Base-by-base conservation (phyloP, 352 stramenopile species). In the Globisporangium uncinulatum region DNA sequence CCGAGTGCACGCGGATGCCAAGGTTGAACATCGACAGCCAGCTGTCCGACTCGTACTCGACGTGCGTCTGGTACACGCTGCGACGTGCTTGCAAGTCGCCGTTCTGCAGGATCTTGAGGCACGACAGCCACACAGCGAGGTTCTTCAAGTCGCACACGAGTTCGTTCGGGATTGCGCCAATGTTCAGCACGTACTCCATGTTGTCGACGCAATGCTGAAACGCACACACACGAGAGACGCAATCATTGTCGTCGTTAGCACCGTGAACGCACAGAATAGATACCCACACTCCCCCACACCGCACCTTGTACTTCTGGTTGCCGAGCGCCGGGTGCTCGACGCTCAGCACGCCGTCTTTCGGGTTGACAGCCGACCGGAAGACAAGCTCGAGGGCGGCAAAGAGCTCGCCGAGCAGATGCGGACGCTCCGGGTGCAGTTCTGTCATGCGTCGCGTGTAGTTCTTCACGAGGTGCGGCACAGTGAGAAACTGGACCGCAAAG, bases 11-110 rank as follows among this genome's bases (percentile, higher is more conserved):
- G 9, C 85, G 83, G 57, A 95, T 95, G 19, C 86, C 86, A 19
- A 95, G 71, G 42, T 95, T 95, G 62, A 95, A 95, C 74, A 93
- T 94, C 6, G 83, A 86, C 45, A 95, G 59, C 86, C 86, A 95
- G 44, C 74, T 92, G 52, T 95, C 86, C 3, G 83, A 92, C 58
- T 95, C 86, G 55, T 94, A 95, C 68, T 95, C 86, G 34, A 95
- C 82, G 48, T 95, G 86, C 56, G 78, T 81, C 58, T 93, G 67
- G 51, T 83, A 56, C 24, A 91, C 77, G 21, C 82, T 73, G 54
- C 83, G 74, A 41, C 86, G 82, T 13, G 70, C 56, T 72, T 95
- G 83, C 39, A 76, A 56, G 65, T 95, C 86, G 15, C 79, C 82
- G 49, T 87, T 84, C 78, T 94, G 59, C 19, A 65, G 57, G 51